phyloP scores from a whole-genome alignment of 352 stramenopile species.

The Phytophthora pinifolia region DNA sequence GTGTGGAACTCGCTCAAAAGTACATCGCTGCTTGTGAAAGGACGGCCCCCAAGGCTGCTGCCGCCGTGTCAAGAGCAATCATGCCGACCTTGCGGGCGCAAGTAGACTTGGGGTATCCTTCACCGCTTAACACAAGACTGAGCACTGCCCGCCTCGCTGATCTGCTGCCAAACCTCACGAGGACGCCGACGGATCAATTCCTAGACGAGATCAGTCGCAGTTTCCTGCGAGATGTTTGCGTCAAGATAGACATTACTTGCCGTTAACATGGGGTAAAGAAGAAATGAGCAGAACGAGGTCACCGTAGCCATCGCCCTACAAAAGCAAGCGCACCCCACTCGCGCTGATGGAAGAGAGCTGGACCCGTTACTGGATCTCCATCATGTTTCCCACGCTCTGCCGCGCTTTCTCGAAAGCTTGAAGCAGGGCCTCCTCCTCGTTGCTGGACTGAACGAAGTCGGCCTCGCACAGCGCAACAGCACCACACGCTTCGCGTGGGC shows the following conservation, averaged over 20 bases:
- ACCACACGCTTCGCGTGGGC: conserved; percentile 58
- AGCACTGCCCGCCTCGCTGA: conserved; percentile 30
- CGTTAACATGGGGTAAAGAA: conserved; percentile 2
- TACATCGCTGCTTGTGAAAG: conserved; percentile 31
- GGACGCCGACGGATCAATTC: conserved; percentile 20
- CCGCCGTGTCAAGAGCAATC: conserved; percentile 23
- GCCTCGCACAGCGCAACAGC: conserved; percentile 55
- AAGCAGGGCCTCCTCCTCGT: conserved; percentile 22
- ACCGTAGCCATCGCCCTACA: conserved; percentile 16
- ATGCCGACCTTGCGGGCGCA: conserved; percentile 22
- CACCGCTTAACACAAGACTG: conserved; percentile 48
- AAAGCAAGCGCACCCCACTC: conserved; percentile 13
- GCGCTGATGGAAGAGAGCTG: conserved; percentile 4
- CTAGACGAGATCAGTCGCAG: conserved; percentile 33
- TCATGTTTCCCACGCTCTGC: conserved; percentile 36
- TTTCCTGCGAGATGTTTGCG: conserved; percentile 20
- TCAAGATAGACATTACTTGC: conserved; percentile 12
- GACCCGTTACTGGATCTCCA: conserved; percentile 47
- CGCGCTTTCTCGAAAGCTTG: conserved; percentile 33
- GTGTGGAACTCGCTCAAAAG: conserved; percentile 40
- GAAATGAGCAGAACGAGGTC: conserved; percentile 18
- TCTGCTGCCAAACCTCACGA: conserved; percentile 27
- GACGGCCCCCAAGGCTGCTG: neutral
- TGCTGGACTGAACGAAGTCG: conserved; percentile 34
- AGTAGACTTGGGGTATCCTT: conserved; percentile 48